Conservation (phyloP, 2,329 filamentous ascomycete species). For the Aureobasidium pullulans region DNA sequence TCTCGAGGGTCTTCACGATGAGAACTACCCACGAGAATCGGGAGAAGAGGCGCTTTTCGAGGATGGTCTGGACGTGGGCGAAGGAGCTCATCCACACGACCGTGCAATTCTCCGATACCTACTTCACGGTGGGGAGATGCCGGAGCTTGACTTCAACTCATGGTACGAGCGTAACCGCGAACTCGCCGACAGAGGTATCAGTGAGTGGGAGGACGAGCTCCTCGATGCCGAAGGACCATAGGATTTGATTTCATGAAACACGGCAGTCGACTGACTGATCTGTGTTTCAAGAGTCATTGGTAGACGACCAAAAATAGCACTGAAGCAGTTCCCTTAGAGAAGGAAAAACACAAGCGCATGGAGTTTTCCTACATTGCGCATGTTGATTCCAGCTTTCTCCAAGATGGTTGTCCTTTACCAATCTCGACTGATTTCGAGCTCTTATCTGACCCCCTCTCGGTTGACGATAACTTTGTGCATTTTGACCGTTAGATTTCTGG, state of each 20-base stretch:
- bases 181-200: neutral
- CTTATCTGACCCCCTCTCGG: too few species aligned
- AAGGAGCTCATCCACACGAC: conserved; percentile 7
- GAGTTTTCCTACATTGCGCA: too few species aligned
- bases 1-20: conserved; percentile 19
- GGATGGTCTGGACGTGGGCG: conserved; percentile 4
- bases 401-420: too few species aligned
- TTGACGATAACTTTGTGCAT: too few species aligned
- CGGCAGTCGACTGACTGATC: neutral
- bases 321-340: neutral
- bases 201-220: neutral
- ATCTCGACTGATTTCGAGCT: too few species aligned
- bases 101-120: neutral
- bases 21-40: conserved; percentile 13
- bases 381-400: too few species aligned
- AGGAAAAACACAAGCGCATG: too few species aligned
- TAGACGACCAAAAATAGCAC: neutral
- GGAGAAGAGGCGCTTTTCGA: conserved; percentile 8
- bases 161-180: conserved; percentile 5
- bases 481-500: too few species aligned
- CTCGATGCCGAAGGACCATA: neutral
- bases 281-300: neutral
- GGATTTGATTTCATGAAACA: neutral
- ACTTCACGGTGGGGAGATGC: conserved; percentile 5
- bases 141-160: conserved; percentile 1